Percentiles rank a stretch among this genome's conserved stretches.
These are phyloP conservation scores for Aspergillus baeticus DNA, from an alignment of 495 filamentous ascomycete genomes.

Conservation along the genomic window DNA sequence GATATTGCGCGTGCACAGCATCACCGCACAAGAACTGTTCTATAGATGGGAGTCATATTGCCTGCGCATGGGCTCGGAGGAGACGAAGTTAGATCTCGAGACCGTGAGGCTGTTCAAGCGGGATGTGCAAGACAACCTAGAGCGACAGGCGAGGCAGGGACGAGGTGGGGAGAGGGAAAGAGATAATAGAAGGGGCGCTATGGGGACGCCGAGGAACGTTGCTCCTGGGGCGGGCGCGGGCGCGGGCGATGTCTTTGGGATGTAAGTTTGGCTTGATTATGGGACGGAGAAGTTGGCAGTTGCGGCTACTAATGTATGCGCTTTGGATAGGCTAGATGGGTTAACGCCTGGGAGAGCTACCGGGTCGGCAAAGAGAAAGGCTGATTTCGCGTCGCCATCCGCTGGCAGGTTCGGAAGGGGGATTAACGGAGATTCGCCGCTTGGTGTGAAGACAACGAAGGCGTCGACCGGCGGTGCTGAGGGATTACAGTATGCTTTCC, in stretches of 20 bases:
- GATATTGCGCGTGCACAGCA: slow-evolving; percentile 76
- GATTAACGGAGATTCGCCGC: slow-evolving; percentile 33
- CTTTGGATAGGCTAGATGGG: slow-evolving; percentile 65
- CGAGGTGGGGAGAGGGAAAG: slow-evolving; percentile 54
- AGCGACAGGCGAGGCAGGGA: slow-evolving; percentile 59
- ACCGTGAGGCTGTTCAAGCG: slow-evolving; percentile 76
- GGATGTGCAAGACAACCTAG: slow-evolving; percentile 78
- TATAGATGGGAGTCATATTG: slow-evolving; percentile 98
- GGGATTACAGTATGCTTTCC: slow-evolving; percentile 34
- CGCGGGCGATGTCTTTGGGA: slow-evolving; percentile 74
- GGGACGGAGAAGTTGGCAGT: not conserved
- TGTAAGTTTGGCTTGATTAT: slow-evolving; percentile 50
- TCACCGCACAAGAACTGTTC: slow-evolving; percentile 78
- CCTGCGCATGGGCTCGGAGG: slow-evolving; percentile 82
- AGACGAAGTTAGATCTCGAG: slow-evolving; percentile 66
- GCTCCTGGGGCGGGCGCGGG: slow-evolving; percentile 34
- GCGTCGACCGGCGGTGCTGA: slow-evolving; percentile 19
- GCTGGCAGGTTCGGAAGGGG: slow-evolving; percentile 50
- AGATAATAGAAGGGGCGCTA: slow-evolving; percentile 57
- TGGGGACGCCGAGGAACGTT: slow-evolving; percentile 63
- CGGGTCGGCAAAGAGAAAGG: slow-evolving; percentile 63
- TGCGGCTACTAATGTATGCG: not conserved
- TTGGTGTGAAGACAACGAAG: slow-evolving; percentile 24
- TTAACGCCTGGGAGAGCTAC: slow-evolving; percentile 58
- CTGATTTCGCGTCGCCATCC: slow-evolving; percentile 56